Base-by-base conservation (phyloP, 148 eudicot genomes). In the Pharnaceum exiguum region DNA sequence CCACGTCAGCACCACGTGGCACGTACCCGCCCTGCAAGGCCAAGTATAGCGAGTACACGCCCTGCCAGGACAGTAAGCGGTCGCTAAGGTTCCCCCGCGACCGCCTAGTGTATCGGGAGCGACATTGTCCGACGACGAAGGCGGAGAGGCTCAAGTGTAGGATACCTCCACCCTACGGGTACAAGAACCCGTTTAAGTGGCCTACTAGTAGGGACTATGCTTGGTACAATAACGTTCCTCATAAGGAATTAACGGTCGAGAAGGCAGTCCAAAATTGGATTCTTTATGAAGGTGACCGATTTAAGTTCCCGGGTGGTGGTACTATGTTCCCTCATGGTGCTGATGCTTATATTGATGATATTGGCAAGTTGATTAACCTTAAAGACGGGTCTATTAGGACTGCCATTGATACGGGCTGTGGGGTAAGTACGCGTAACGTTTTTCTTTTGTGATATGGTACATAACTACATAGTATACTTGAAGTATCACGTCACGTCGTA, bases 341-440 rank as follows among this genome's bases (percentile, higher is more conserved):
- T 7, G 79, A 75, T 63, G 67, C 82, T 0, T 88, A 88, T 26
- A 88, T 88, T 58, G 83, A 82, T 35, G 84, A 88, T 40, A 76
- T 88, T 36, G 91, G 73, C 0, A 74, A 72, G 27, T 52, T 88
- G 62, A 85, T 88, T 51, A 66, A 78, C 50, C 74, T 88, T 28
- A 60, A 44, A 6, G 84, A 80, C 46, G 89, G 96, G n/a, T 82
- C 91, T 7, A 75, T 89, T 44, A 61, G 96, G 57, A 89, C 96
- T 18, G 93, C 96, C 62, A 72, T 89, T 70, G 96, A 89, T 69
- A 89, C 96, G 9, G 96, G 96, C 12, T 89, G 96, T 62, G 96
- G 96, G 85, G 96, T 89, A 78, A 67, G 77, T 47, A 37, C 2
- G 2, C 33, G 7, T 21, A 2, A 0, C 24, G 19, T 18, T 38